These are phyloP conservation scores for Microthyrium microscopicum DNA, from an alignment of 2,329 filamentous ascomycete species.

Conservation along the genomic window DNA sequence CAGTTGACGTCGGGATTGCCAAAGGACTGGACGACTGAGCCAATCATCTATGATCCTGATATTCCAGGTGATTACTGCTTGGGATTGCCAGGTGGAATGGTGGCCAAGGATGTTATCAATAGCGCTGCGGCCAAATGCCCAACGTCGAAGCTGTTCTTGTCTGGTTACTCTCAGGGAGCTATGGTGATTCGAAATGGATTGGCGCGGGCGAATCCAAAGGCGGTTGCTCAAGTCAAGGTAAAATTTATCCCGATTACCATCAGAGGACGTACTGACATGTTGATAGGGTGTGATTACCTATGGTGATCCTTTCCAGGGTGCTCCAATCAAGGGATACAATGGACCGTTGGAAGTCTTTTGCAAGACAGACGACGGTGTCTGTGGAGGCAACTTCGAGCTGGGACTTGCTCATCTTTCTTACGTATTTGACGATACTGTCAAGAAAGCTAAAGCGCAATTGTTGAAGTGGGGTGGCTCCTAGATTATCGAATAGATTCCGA, in stretches of 20 bases:
- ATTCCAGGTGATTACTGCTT: constrained; percentile 6
- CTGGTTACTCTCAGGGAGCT: constrained; percentile 5
- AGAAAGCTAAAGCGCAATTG: not conserved
- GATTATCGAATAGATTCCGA: no score
- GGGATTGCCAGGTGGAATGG: constrained; percentile 5
- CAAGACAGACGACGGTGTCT: constrained; percentile 3
- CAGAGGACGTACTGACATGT: not conserved
- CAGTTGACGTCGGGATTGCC: not conserved
- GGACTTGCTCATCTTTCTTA: constrained; percentile 8
- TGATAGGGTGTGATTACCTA: constrained; percentile 8
- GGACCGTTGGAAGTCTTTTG: constrained; percentile 9
- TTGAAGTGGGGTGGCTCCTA: constrained; percentile 3
- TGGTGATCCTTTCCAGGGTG: constrained; percentile 9
- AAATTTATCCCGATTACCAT: not conserved
- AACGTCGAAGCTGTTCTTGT: constrained; percentile 2
- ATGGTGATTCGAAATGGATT: constrained; percentile 6
- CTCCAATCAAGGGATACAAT: constrained; percentile 9
- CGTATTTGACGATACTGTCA: not conserved
- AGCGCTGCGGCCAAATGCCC: constrained; percentile 3
- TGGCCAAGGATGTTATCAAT: constrained; percentile 4
- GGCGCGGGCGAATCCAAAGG: not conserved
- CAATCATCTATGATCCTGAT: constrained; percentile 1
- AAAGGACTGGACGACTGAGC: not conserved
- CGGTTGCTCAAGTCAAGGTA: constrained; percentile 3
- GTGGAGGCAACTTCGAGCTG: constrained; percentile 4